Base-by-base conservation (phyloP, 2,329 filamentous ascomycete species). In the Coniochaeta hoffmannii region DNA sequence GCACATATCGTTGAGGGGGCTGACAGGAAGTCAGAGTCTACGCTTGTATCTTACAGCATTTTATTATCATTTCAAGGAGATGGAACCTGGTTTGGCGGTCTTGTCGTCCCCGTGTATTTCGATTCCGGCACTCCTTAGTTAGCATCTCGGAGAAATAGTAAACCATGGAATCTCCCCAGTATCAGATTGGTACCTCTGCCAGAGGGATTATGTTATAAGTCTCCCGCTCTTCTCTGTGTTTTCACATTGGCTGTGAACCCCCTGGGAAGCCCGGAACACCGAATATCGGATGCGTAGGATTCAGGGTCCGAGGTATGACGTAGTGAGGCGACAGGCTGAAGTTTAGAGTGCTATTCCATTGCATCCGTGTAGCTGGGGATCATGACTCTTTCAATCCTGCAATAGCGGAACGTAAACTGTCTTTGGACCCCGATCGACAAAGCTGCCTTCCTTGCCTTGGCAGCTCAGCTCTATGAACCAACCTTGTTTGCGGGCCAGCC, bases 81-180 rank as follows among this genome's bases (percentile, higher is more conserved):
- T 15, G 41, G 12, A 46, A 26, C 24, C 12, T 19, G 36, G 41
- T 28, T 46, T 46, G 22, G 41, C 41, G 41, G 41, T 28, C 41
- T 41, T 4, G n/a, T 28, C 12, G 30, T 8, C 7, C 17, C 24
- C 26, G 14, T 28, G 11, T 46, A 11, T 46, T 46, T 46, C 41
- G 41, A 46, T 46, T 46, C 41, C 41, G 19, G 24, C 41, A 46
- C 41, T 46, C 41, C 41, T 46, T 46, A 46, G 41, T 46, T 46
- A 46, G 41, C 24, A 28, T 46, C 17, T 12, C 41, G 26, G 41
- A 28, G 41, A 46, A 46, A 10, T 22, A 24, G 36, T 41, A 46
- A n/a, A 41, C 17, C 12, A 46, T 46, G 24, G 15, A 46, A 46
- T 11, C 14, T 46, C 22, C 41, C 19, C 41, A 26, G 15, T 28